Evolutionary conservation across 148 eudicot genomes (phyloP).

Genomic region (Linanthus parryae): DNA sequence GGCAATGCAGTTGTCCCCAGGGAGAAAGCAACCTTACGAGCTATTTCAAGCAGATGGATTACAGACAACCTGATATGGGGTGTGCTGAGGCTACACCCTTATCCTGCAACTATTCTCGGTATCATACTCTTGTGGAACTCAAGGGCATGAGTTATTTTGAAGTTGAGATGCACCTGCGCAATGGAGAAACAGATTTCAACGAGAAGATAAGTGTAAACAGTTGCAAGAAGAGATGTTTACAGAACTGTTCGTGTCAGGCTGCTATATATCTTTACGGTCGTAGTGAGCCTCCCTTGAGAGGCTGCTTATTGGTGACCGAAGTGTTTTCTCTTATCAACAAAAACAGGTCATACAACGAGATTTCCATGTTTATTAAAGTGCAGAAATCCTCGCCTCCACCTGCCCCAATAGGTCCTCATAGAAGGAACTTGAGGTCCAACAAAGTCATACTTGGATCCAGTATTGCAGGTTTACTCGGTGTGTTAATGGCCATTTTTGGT

Average conservation of each 20-base stretch:
- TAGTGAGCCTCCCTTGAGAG: background rate
- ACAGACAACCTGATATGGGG: conserved; percentile 19
- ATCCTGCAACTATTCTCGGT: conserved; percentile 4
- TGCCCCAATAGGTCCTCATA: too few species aligned
- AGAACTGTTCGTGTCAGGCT: conserved; percentile 26
- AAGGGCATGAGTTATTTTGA: conserved; percentile 11
- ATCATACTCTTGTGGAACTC: conserved; percentile 16
- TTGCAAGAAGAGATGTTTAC: conserved; percentile 20
- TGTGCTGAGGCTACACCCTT: conserved; percentile 13
- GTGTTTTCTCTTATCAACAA: too few species aligned
- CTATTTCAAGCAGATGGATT: conserved; percentile 8
- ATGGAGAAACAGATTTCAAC: background rate
- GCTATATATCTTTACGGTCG: conserved; percentile 11
- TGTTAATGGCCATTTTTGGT: too few species aligned
- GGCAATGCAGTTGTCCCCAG: conserved; percentile 23
- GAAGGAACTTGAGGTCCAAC: too few species aligned
- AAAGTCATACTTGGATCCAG: too few species aligned
- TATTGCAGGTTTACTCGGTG: too few species aligned
- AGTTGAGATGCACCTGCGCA: background rate
- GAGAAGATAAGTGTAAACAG: background rate
- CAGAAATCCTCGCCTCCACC: too few species aligned
- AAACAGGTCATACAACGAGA: too few species aligned
- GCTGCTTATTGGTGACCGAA: too few species aligned
- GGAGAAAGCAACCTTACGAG: background rate
- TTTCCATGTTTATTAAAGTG: too few species aligned